Conservation (phyloP, 768 basidiomycete genomes). For the Piloderma croceum region DNA sequence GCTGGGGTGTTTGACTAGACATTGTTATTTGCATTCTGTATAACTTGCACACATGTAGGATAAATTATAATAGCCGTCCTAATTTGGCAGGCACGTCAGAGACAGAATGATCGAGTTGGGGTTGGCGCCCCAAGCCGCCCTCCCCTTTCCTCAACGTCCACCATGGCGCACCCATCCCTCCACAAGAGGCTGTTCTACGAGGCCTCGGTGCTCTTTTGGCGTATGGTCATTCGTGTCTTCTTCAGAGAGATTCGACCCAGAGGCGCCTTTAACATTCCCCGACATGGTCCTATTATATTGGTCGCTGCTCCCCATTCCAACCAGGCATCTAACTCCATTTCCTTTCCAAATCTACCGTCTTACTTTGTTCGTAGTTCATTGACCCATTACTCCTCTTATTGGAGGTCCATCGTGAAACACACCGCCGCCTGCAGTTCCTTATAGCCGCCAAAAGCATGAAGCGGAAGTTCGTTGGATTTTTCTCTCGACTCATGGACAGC, state of each 20-base stretch:
- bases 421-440: slow-evolving; percentile 77
- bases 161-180: too few species aligned
- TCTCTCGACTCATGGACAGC: slow-evolving; percentile 77
- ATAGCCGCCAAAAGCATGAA: slow-evolving; percentile 89
- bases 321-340: slow-evolving; percentile 47
- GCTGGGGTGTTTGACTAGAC: neutral
- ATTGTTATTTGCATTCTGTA: neutral
- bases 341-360: slow-evolving; percentile 2
- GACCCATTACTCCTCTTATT: slow-evolving; percentile 82
- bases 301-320: slow-evolving; percentile 91
- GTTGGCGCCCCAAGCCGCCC: too few species aligned
- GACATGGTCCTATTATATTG: slow-evolving; percentile 86
- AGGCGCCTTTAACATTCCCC: slow-evolving; percentile 92
- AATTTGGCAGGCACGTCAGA: too few species aligned
- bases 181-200: too few species aligned
- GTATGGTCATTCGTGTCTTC: slow-evolving; percentile 84
- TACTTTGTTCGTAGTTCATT: slow-evolving; percentile 59
- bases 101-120: too few species aligned
- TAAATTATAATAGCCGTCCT: too few species aligned
- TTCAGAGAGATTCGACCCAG: slow-evolving; percentile 93
- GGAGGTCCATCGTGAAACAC: slow-evolving; percentile 81
- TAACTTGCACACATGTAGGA: neutral
- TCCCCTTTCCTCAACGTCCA: too few species aligned
- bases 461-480: slow-evolving; percentile 71
- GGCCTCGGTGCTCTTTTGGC: slow-evolving; percentile 78